Conservation (phyloP, 73 alveolate genomes). For the Paramecium sexaurelia region DNA sequence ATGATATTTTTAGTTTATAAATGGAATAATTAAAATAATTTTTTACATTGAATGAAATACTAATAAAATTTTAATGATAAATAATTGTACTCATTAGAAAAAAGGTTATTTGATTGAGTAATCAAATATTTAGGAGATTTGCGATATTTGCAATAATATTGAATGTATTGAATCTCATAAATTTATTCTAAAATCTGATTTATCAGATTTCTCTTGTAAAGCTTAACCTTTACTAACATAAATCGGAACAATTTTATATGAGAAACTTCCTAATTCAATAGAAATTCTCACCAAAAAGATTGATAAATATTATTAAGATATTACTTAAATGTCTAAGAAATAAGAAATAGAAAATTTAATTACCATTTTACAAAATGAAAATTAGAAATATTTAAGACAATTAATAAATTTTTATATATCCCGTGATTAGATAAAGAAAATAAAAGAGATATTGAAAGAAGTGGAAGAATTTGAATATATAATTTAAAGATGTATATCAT, state of each 20-base stretch:
- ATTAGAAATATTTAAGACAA: background rate
- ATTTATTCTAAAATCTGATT: background rate
- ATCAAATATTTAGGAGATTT: background rate
- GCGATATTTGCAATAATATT: slow-evolving; percentile 16
- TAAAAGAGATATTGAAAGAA: background rate
- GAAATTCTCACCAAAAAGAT: background rate
- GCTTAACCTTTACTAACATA: background rate
- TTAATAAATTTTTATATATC: background rate
- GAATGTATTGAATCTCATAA: slow-evolving; percentile 37
- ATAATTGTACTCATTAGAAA: background rate
- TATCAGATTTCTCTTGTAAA: background rate
- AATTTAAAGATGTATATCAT: background rate
- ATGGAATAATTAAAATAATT: background rate
- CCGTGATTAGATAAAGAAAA: background rate
- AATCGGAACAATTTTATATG: background rate
- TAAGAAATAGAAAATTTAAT: background rate
- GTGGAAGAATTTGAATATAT: background rate
- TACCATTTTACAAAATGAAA: background rate
- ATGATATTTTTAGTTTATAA: background rate
- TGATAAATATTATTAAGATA: background rate
- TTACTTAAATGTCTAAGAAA: background rate
- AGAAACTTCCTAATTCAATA: background rate
- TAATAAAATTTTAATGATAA: background rate
- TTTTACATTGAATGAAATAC: background rate
- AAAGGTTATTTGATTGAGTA: background rate